phyloP scores from a whole-genome alignment of 2,329 filamentous ascomycete genomes.

The Fonsecaea nubica region DNA sequence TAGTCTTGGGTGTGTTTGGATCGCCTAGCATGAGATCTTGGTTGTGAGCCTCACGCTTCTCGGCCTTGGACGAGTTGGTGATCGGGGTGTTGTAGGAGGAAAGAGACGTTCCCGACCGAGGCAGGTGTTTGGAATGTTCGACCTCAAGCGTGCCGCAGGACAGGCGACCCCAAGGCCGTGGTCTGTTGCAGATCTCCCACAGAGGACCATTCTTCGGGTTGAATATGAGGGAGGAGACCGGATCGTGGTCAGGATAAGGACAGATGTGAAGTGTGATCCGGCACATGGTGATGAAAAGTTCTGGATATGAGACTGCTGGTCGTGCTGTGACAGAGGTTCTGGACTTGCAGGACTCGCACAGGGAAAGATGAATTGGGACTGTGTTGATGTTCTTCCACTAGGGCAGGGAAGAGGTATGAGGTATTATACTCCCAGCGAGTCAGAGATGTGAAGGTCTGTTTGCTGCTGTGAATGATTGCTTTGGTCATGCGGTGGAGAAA shows the following conservation, averaged over 20 bases:
- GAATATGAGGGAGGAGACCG: conserved; percentile 30
- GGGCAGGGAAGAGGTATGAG: not conserved
- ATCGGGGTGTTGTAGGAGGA: conserved; percentile 9
- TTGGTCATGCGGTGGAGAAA: conserved; percentile 3
- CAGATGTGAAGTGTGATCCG: conserved; percentile 29
- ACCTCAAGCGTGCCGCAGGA: conserved; percentile 32
- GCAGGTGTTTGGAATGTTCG: conserved; percentile 21
- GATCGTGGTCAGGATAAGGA: conserved; percentile 34
- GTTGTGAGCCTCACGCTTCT: conserved; percentile 10
- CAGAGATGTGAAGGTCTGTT: conserved; percentile 5
- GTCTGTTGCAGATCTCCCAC: conserved; percentile 28
- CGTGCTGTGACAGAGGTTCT: not conserved
- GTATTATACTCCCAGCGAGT: conserved; percentile 13
- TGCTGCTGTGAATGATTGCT: conserved; percentile 19
- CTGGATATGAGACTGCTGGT: not conserved
- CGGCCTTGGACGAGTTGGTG: conserved; percentile 11
- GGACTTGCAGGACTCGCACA: not conserved
- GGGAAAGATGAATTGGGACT: not conserved
- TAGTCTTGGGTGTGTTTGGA: conserved; percentile 4
- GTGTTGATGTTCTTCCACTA: not conserved
- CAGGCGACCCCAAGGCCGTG: conserved; percentile 33
- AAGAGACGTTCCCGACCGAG: not conserved
- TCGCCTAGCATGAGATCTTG: conserved; percentile 8
- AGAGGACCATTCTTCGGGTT: conserved; percentile 19
- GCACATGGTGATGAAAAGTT: conserved; percentile 26